Base-by-base conservation (phyloP, 2,329 filamentous ascomycete genomes). In the Hypoxylon sp. region DNA sequence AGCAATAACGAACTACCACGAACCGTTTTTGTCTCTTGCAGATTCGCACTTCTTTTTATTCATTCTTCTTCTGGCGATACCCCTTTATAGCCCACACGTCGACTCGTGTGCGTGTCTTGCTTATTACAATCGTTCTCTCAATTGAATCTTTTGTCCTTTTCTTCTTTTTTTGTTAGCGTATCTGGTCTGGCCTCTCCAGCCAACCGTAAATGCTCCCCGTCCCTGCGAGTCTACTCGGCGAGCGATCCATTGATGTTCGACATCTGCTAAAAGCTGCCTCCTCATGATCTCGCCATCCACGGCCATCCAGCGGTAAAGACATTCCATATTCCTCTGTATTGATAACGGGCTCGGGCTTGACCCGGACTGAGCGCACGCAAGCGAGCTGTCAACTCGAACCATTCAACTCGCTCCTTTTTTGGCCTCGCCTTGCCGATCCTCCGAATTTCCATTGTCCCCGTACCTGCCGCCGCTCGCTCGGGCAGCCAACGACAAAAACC, bases 21-120 rank as follows among this genome's bases (percentile, higher is more conserved):
- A n/a, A 42, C 55, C 50, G 33, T 61, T 54, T 58, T 61, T 63
- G 51, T 66, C 59, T 65, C 52, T 63, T 56, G 52, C 51, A 48
- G 24, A 55, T 62, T 60, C 45, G 14, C 50, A 49, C 60, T 60
- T 65, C 38, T 38, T 42, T 61, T 53, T 61, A 44, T 57, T 62
- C 50, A 55, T 49, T 59, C 46, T 62, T 55, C 52, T 69, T 68
- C 66, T 71, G 64, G 67, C 65, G 70, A 73, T 73, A 72, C 70
- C 70, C 68, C 70, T 73, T 73, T 72, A 71, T 70, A 73, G n/a
- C 64, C 71, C 70, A 65, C 70, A 68, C 71, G 71, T 70, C 69
- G 70, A 71, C 68, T 70, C 67, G 71, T 71, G 69, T 72, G 70
- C 70, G 59, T 63, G 61, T 69, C 61, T 68, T 72, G 65, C 70